Base-by-base conservation (phyloP, 2,329 filamentous ascomycete genomes). In the Neonectria punicea region DNA sequence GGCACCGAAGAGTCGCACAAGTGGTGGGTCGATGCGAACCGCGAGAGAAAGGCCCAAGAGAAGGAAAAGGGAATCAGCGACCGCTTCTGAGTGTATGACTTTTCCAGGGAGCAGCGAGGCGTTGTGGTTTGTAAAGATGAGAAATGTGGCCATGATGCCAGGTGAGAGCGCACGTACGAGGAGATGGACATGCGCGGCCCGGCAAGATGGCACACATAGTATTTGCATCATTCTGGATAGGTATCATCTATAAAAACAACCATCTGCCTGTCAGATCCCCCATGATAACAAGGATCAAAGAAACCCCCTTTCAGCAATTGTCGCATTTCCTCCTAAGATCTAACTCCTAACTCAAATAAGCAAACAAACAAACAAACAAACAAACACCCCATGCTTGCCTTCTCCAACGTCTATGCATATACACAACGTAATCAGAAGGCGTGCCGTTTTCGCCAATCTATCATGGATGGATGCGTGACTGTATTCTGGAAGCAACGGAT, bases 11-110 rank as follows among this genome's bases (percentile, higher is more conserved):
- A 83, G 74, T 83, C 82, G 11, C 85, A 89, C 67, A 75, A 75
- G 53, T 90, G 87, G 87, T 90, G 87, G 87, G 78, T 82, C 16
- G 81, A 83, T 25, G 75, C 77, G 2, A 86, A 89, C 70, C 72
- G 76, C 25, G 79, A 83, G 67, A 80, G 86, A 72, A 79, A 78
- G 67, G 67, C 57, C 4, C 73, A 67, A 5, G 85, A 87, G 74
- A 80, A 70, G 63, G 72, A 72, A 13, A 75, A 61, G 34, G 82
- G 82, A 10, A 76, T 86, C 36, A 14, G 18, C 16, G 16, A 32
- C 36, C 28, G 8, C 5, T 16, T 41, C 18, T 44, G 5, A 18
- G n/a, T 2, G 32, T 20, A 25, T 49, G 8, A 13, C 39, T 28
- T 9, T 46, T 16, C 10, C 13, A 32, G 47, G 14, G 25, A 18